These are phyloP conservation scores for Tilletia caries DNA, from an alignment of 1,284 basidiomycete species.

Conservation along the genomic window DNA sequence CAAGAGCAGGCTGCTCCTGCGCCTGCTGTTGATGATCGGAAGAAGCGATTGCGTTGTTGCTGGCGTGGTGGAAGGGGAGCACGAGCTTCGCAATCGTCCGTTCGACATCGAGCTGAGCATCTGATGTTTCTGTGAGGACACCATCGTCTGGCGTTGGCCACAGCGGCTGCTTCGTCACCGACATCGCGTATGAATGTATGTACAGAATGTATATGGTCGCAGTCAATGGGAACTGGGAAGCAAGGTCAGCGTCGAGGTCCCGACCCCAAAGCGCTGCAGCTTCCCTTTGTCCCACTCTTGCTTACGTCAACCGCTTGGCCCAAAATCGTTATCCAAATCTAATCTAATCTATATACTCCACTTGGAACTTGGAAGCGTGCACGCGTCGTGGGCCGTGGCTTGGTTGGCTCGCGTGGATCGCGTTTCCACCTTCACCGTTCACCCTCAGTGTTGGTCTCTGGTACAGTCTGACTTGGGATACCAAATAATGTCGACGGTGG, in stretches of 20 bases:
- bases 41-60: no score
- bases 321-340: no score
- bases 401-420: no score
- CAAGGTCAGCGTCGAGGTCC: not conserved
- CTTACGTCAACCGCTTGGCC: not conserved
- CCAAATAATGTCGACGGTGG: not conserved
- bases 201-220: no score
- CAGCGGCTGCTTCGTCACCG: not conserved
- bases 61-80: not conserved
- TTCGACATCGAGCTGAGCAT: slow-evolving; percentile 10
- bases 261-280: not conserved
- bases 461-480: not conserved
- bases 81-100: slow-evolving; percentile 4
- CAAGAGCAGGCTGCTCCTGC: not conserved
- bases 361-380: not conserved
- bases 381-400: not conserved
- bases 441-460: not conserved
- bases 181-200: not conserved
- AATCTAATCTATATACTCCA: not conserved
- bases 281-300: not conserved
- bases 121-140: not conserved
- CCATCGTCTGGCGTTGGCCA: slow-evolving; percentile 11
- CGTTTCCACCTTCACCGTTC: no score
- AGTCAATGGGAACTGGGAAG: not conserved
- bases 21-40: not conserved